Percentiles rank a stretch among this genome's conserved stretches.
These are phyloP conservation scores for Cutaneotrichosporon dermatis DNA, from an alignment of 1,284 basidiomycete genomes.

Conservation along the genomic window DNA sequence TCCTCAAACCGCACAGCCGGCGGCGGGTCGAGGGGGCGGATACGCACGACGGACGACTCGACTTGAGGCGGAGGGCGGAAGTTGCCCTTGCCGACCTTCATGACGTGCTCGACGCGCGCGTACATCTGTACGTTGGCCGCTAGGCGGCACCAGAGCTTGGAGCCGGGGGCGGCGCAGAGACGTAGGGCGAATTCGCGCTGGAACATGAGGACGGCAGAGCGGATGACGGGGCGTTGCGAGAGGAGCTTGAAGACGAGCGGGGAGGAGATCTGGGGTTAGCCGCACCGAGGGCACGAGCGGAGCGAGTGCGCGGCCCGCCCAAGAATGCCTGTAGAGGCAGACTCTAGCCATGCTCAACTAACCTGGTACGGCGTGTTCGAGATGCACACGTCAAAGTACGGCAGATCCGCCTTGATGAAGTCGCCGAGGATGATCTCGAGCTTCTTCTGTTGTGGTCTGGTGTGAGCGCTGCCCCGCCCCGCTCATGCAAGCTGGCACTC, in stretches of 20 bases:
- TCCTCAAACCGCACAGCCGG: constrained; percentile 95
- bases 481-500: constrained; percentile 54
- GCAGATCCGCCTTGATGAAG: constrained; percentile 93
- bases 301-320: too few relatives aligned
- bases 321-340: too few relatives aligned
- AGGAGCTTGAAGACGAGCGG: constrained; percentile 95
- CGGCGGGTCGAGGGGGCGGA: constrained; percentile 89
- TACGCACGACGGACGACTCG: constrained; percentile 84
- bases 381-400: constrained; percentile 98
- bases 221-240: constrained; percentile 89
- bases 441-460: constrained; percentile 87
- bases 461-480: neutral
- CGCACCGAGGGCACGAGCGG: too few relatives aligned
- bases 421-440: constrained; percentile 93
- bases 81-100: constrained; percentile 94
- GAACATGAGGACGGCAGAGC: constrained; percentile 97
- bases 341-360: too few relatives aligned
- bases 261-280: constrained; percentile 69
- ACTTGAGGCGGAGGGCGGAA: constrained; percentile 96
- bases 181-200: constrained; percentile 96
- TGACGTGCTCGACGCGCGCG: constrained; percentile 90
- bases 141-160: constrained; percentile 86
- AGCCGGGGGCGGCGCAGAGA: constrained; percentile 79
- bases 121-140: constrained; percentile 96
- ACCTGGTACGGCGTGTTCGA: constrained; percentile 96